Evolutionary conservation across 208 protist genomes (phyloP).

Genomic region (Leishmania amazonensis): DNA sequence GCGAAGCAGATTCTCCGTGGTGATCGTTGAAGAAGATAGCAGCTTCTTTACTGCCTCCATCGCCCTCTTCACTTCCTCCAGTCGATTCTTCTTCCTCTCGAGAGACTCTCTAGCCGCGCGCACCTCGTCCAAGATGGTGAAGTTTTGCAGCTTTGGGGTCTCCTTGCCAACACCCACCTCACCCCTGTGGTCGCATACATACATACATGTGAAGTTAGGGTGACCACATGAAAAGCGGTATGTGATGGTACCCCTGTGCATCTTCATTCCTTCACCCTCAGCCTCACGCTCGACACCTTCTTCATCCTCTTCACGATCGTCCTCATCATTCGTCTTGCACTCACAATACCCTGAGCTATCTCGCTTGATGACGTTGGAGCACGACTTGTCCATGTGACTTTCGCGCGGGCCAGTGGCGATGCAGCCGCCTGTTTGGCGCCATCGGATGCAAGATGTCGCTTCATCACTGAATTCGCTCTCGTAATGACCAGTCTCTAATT

Average conservation of each 20-base stretch:
- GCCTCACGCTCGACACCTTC: neutral
- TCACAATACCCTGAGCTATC: constrained; percentile 62
- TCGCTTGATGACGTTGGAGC: constrained; percentile 32
- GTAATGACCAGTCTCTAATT: constrained; percentile 12
- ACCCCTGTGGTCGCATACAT: constrained; percentile 53
- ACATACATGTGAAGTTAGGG: constrained; percentile 39
- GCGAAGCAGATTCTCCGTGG: constrained; percentile 59
- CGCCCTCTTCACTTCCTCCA: constrained; percentile 25
- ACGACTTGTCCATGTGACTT: constrained; percentile 36
- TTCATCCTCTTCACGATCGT: neutral
- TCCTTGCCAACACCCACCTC: constrained; percentile 19
- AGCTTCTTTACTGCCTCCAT: constrained; percentile 25
- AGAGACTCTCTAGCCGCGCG: constrained; percentile 11
- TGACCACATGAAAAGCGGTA: constrained; percentile 58
- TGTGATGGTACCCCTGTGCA: neutral
- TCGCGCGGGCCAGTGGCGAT: constrained; percentile 22
- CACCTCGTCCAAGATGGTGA: constrained; percentile 24
- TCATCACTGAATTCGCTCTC: constrained; percentile 11
- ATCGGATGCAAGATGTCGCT: constrained; percentile 33
- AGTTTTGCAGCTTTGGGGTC: constrained; percentile 26
- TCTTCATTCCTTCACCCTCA: neutral
- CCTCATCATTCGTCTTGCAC: constrained; percentile 22
- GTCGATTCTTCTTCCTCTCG: constrained; percentile 6
- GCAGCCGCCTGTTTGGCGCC: constrained; percentile 52
- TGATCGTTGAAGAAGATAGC: constrained; percentile 17